A percentile compares a stretch with the other conserved stretches of the same genome.
Evolutionary conservation across 495 filamentous ascomycete species (phyloP).

Genomic region (Geopyxis carbonaria): DNA sequence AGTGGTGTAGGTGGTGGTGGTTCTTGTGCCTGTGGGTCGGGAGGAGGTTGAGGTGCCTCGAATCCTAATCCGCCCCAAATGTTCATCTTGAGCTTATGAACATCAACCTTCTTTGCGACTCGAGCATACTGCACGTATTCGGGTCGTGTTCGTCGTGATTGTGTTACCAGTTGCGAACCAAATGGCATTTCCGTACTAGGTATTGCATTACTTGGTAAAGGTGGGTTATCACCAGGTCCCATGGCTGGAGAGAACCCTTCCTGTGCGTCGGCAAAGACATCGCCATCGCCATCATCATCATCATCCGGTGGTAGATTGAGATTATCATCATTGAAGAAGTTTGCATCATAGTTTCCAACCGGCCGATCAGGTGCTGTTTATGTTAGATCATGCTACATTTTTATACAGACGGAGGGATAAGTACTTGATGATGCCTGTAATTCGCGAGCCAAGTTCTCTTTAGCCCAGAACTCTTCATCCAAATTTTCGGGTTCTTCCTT

Average conservation of each 20-base stretch:
- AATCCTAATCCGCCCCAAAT: constrained; percentile 82
- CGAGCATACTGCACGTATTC: constrained; percentile 95
- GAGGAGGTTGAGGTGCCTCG: constrained; percentile 25
- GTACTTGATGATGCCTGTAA: constrained; percentile 22
- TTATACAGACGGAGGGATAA: too few relatives aligned
- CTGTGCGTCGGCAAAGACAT: constrained; percentile 74
- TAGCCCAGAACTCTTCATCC: constrained; percentile 93
- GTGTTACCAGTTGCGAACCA: constrained; percentile 80
- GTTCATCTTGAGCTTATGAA: constrained; percentile 81
- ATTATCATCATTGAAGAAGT: constrained; percentile 92
- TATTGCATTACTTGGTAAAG: constrained; percentile 19
- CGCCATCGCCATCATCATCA: constrained; percentile 54
- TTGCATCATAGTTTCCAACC: constrained; percentile 71
- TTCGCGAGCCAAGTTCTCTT: constrained; percentile 38
- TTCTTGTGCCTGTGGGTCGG: background rate
- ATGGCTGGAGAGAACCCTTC: constrained; percentile 70
- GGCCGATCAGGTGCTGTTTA: constrained; percentile 33
- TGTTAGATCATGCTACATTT: too few relatives aligned
- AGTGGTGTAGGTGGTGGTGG: background rate
- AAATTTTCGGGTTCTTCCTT: constrained; percentile 43
- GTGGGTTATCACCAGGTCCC: constrained; percentile 38
- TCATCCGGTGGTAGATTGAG: constrained; percentile 31
- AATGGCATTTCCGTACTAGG: constrained; percentile 33
- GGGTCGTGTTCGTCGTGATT: constrained; percentile 54
- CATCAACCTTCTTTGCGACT: constrained; percentile 98